phyloP scores from a whole-genome alignment of 192 early-diverging fungal species.

The Coemansia sp. region DNA sequence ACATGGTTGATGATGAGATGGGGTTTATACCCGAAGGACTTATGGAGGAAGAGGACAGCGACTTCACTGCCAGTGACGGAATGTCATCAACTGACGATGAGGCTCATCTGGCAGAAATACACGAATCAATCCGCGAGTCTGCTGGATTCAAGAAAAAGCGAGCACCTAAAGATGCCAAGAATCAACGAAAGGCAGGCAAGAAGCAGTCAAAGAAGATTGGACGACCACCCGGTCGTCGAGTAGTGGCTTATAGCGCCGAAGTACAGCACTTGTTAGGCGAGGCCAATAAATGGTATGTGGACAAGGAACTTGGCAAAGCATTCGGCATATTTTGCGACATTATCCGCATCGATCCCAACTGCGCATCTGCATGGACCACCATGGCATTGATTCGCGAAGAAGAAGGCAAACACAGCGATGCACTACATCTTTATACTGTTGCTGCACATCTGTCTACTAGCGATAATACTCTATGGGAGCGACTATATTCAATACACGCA shows the following conservation, averaged over 20 bases:
- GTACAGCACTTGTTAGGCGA: constrained; percentile 66
- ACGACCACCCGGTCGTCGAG: neutral
- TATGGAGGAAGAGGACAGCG: constrained; percentile 44
- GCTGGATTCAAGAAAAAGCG: constrained; percentile 17
- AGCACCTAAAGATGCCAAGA: neutral
- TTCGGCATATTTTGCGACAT: constrained; percentile 75
- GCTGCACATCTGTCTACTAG: constrained; percentile 82
- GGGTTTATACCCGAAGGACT: constrained; percentile 17
- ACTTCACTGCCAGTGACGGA: constrained; percentile 22
- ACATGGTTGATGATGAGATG: neutral
- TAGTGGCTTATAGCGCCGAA: constrained; percentile 39
- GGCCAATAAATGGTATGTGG: constrained; percentile 75
- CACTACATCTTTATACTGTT: constrained; percentile 77
- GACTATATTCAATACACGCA: constrained; percentile 72
- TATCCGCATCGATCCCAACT: constrained; percentile 69
- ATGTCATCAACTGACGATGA: constrained; percentile 23
- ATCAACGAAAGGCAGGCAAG: neutral
- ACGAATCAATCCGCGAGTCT: constrained; percentile 16
- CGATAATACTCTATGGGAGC: constrained; percentile 78
- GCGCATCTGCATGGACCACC: constrained; percentile 80
- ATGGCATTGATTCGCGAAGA: constrained; percentile 91
- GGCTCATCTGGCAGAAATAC: constrained; percentile 20
- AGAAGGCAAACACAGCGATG: constrained; percentile 68
- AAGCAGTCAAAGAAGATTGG: neutral
- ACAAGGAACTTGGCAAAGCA: constrained; percentile 66